phyloP scores from a whole-genome alignment of 768 basidiomycete species.

The Amanita polypyramis region DNA sequence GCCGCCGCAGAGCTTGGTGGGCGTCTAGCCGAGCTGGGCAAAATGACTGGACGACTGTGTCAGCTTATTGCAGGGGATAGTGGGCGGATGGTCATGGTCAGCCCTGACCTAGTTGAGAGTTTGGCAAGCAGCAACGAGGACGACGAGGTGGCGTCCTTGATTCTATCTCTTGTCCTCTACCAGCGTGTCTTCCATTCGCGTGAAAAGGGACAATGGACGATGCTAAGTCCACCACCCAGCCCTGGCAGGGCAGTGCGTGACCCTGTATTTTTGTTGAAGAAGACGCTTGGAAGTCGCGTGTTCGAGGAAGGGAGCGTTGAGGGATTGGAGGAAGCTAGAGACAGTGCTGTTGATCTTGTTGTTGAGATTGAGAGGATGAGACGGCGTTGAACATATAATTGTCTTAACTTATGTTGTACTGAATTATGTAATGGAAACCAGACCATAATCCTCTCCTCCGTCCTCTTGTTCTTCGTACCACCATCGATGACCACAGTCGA shows the following conservation, averaged over 20 bases:
- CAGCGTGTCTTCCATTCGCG: conserved; percentile 42
- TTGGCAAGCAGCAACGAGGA: conserved; percentile 8
- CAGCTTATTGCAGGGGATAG: conserved; percentile 21
- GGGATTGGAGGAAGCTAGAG: conserved; percentile 62
- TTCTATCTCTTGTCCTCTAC: conserved; percentile 53
- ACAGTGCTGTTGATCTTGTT: conserved; percentile 67
- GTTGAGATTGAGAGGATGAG: conserved; percentile 30
- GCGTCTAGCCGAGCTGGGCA: conserved; percentile 38
- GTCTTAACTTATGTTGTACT: not conserved
- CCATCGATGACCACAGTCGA: conserved; percentile 31
- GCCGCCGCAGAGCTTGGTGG: conserved; percentile 60
- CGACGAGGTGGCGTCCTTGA: conserved; percentile 22
- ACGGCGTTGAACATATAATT: conserved; percentile 5
- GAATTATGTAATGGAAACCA: not conserved
- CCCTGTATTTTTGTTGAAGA: conserved; percentile 23
- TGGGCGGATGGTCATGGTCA: conserved; percentile 19
- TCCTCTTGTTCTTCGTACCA: not conserved
- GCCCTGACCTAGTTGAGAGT: not conserved
- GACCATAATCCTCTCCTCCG: not conserved
- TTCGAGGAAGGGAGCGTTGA: conserved; percentile 23
- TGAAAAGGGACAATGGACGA: conserved; percentile 19
- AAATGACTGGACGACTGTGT: conserved; percentile 48
- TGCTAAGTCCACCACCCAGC: conserved; percentile 53
- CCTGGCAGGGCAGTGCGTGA: conserved; percentile 19
- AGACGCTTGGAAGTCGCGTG: conserved; percentile 39